A percentile compares a stretch with the other conserved stretches of the same genome.
Conservation (phyloP, 1,284 basidiomycete genomes). For the Ceratobasidium sp. region DNA sequence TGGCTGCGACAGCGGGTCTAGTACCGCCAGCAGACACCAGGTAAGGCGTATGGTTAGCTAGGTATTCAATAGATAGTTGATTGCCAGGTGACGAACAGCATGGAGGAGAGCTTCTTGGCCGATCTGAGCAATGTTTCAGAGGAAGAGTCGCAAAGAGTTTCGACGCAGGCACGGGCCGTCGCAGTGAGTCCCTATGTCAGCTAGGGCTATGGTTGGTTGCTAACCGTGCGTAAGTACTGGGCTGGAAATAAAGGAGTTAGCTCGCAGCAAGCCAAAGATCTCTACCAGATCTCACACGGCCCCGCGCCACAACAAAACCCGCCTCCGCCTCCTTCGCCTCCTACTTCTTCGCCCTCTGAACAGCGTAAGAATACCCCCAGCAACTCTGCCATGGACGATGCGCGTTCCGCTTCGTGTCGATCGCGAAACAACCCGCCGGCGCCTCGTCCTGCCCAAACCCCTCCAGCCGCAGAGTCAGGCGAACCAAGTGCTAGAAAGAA, state of each 20-base stretch:
- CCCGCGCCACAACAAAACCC: conserved; percentile 19
- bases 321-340: conserved; percentile 24
- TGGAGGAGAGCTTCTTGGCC: conserved; percentile 21
- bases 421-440: conserved; percentile 1
- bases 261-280: conserved; percentile 29
- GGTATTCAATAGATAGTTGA: background rate
- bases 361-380: no score
- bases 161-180: conserved; percentile 12
- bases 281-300: conserved; percentile 29
- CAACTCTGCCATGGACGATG: background rate
- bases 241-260: conserved; percentile 23
- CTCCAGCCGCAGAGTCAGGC: background rate
- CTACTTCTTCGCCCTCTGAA: conserved; percentile 13
- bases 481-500: background rate
- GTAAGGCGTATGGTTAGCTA: background rate
- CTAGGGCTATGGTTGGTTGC: background rate
- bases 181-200: background rate
- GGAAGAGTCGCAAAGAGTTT: conserved; percentile 21
- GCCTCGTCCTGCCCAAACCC: background rate
- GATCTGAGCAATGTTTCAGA: conserved; percentile 29
- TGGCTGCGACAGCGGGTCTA: conserved; percentile 24
- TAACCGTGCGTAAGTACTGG: conserved; percentile 13
- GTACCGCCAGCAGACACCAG: conserved; percentile 5
- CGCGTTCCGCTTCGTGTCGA: conserved; percentile 3
- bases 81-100: background rate